These are phyloP conservation scores for Cercospora zeae-maydis DNA, from an alignment of 2,329 filamentous ascomycete genomes.

Conservation along the genomic window DNA sequence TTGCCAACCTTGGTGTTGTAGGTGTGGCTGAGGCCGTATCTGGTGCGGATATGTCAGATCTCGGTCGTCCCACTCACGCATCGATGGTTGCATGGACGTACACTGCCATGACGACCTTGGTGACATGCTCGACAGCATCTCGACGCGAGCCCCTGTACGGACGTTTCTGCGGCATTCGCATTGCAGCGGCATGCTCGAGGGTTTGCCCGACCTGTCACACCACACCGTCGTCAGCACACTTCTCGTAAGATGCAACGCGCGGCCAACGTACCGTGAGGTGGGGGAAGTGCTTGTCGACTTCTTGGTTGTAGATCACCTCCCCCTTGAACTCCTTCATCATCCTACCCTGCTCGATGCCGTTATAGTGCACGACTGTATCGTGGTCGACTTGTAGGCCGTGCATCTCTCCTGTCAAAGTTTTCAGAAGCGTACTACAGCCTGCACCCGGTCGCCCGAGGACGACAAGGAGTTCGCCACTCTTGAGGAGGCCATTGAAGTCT, in stretches of 20 bases:
- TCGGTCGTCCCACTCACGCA: not conserved
- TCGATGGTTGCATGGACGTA: slow-evolving; percentile 42
- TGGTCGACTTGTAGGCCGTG: slow-evolving; percentile 71
- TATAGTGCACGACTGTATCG: slow-evolving; percentile 73
- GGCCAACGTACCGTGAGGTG: slow-evolving; percentile 57
- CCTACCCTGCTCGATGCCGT: slow-evolving; percentile 66
- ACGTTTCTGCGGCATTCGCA: slow-evolving; percentile 47
- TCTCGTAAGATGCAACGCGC: not conserved
- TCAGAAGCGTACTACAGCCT: slow-evolving; percentile 78
- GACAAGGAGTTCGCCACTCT: slow-evolving; percentile 41
- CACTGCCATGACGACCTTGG: slow-evolving; percentile 50
- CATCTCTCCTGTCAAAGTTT: slow-evolving; percentile 77
- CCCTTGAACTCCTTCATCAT: slow-evolving; percentile 76
- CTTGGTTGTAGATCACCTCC: slow-evolving; percentile 80
- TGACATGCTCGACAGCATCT: slow-evolving; percentile 44
- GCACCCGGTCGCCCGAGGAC: slow-evolving; percentile 42
- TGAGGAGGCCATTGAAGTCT: slow-evolving; percentile 51
- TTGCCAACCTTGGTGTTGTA: slow-evolving; percentile 55
- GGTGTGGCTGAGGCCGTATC: slow-evolving; percentile 57
- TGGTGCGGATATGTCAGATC: slow-evolving; percentile 22
- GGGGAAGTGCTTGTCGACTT: slow-evolving; percentile 77
- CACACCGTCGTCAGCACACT: not conserved
- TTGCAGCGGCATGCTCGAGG: slow-evolving; percentile 52
- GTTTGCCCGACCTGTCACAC: slow-evolving; percentile 42
- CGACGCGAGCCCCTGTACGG: slow-evolving; percentile 38